These are phyloP conservation scores for Backusella circina DNA, from an alignment of 192 early-diverging fungal genomes.

Conservation along the genomic window DNA sequence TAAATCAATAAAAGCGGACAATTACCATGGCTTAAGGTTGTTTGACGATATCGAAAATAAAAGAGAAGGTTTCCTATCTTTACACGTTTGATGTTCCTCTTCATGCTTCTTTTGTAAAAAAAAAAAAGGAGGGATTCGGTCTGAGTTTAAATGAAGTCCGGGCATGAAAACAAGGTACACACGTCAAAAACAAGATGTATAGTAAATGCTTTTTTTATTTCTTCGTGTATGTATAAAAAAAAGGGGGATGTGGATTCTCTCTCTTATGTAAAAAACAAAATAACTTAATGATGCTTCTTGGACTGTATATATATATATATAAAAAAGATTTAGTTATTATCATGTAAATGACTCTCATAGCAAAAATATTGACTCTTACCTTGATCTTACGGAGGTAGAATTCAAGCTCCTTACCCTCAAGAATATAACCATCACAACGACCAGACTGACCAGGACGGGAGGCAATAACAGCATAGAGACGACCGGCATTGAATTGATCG, in stretches of 20 bases:
- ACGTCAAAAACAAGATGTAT: background rate
- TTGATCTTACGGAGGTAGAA: slow-evolving; percentile 94
- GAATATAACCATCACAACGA: slow-evolving; percentile 95
- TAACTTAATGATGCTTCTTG: slow-evolving; percentile 22
- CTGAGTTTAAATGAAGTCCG: background rate
- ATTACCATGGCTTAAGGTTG: background rate
- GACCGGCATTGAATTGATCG: slow-evolving; percentile 93
- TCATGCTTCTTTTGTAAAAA: background rate
- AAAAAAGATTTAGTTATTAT: background rate
- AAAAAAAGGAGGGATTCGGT: background rate
- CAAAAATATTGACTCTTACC: slow-evolving; percentile 31
- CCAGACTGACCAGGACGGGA: slow-evolving; percentile 98
- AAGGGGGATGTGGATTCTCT: background rate
- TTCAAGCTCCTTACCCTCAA: slow-evolving; percentile 99
- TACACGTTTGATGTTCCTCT: background rate
- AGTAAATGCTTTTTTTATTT: background rate
- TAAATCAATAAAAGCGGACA: too few species aligned
- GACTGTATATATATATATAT: too few species aligned
- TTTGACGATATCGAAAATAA: background rate
- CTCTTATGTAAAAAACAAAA: background rate
- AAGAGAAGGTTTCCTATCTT: background rate
- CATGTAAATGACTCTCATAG: slow-evolving; percentile 25
- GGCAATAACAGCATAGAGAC: slow-evolving; percentile 88
- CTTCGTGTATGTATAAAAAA: too few species aligned
- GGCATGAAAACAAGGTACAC: too few species aligned